Conservation (phyloP, 1,139 yeast genomes). For the Oligophagozyma castellii region DNA sequence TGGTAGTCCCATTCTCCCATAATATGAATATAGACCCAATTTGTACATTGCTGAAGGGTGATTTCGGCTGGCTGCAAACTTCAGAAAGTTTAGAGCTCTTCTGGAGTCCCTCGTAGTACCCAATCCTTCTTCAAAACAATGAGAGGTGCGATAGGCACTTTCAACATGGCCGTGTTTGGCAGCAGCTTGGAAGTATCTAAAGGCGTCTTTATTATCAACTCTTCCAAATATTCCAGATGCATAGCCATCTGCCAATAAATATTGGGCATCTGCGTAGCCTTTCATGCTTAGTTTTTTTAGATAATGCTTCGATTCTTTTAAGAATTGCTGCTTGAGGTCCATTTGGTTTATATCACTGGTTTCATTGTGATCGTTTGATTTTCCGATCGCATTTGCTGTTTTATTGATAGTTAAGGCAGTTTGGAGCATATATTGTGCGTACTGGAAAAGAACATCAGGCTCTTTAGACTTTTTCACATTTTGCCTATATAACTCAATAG, state of each 20-base stretch:
- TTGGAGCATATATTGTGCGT: constrained; percentile 83
- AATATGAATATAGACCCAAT: constrained; percentile 73
- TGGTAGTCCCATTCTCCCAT: constrained; percentile 72
- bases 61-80: constrained; percentile 79
- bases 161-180: constrained; percentile 91
- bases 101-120: constrained; percentile 86
- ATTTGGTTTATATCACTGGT: constrained; percentile 4
- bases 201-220: constrained; percentile 69
- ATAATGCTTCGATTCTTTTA: constrained; percentile 66
- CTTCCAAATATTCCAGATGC: constrained; percentile 79
- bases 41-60: constrained; percentile 96
- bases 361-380: constrained; percentile 5
- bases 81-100: constrained; percentile 69
- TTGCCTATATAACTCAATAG: constrained; percentile 74
- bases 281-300: constrained; percentile 62
- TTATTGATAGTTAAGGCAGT: constrained; percentile 39
- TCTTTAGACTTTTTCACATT: constrained; percentile 80
- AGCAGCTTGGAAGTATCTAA: constrained; percentile 66
- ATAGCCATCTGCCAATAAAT: constrained; percentile 75
- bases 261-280: constrained; percentile 85
- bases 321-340: constrained; percentile 30
- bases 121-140: constrained; percentile 85
- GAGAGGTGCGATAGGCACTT: constrained; percentile 80
- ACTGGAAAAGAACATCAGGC: constrained; percentile 74
- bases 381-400: constrained; percentile 29